Evolutionary conservation across 306 rosid genomes (phyloP), one percentile per base, ranked within the genome.

Genomic region (Psophocarpus tetragonolobus): DNA sequence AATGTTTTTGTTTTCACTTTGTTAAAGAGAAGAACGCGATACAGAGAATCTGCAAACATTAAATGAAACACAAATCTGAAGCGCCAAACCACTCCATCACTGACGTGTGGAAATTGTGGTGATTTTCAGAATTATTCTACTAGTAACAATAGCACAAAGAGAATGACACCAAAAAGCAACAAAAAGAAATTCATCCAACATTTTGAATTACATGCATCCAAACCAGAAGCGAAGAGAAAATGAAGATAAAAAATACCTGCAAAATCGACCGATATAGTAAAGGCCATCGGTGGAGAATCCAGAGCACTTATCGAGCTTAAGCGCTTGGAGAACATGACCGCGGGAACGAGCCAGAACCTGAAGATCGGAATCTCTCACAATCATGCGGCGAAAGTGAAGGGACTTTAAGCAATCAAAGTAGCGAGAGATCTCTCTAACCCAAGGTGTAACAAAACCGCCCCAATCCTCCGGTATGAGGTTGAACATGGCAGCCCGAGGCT

Each of bases 401-500:
- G 87, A 82, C 82, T 74, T 95, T 62, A 95, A 81, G 80, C 97
- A 85, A 69, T 85, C 85, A 33, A 91, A 92, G 69, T 88, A 82
- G 15, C 39, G 74, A 0, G 89, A 83, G 69, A 95, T 92, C 88
- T 87, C 97, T 21, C 0, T 65, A 1, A 95, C 90, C 99, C 99
- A 95, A 0, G 97, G 97, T 4, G 90, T 88, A 0, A 95, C 97
- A 18, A 69, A 88, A 0, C 99, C 99, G 50, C 99, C 99, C 99
- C 99, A 95, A 69, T 95, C 89, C 86, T 95, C 99, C 1, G 97
- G 97, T 45, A 95, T 95, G 64, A 95, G 79, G 81, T 95, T 95
- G 84, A 95, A 92, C 97, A 92, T 92, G 4, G 99, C 97, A 3
- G 99, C 97, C 27, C 99, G 83, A 1, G 99, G 99, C 84, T 95